Conservation (phyloP, 139 green algal species). For the Eudorina sp. region DNA sequence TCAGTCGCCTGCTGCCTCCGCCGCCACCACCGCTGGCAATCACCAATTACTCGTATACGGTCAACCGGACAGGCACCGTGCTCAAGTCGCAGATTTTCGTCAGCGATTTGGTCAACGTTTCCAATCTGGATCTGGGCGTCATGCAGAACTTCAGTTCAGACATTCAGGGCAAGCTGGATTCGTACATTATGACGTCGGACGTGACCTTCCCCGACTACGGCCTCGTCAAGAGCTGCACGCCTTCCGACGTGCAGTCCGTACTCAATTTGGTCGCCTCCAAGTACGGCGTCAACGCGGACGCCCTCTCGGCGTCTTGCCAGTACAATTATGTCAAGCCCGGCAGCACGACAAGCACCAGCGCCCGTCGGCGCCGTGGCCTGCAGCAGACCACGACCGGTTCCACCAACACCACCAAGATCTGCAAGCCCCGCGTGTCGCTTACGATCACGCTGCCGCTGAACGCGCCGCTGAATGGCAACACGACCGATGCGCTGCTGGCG, state of each 20-base stretch:
- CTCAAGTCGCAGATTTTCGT: conserved; percentile 13
- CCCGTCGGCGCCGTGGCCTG: not conserved
- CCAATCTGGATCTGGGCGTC: not conserved
- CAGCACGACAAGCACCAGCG: not conserved
- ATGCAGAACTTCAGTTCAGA: conserved; percentile 19
- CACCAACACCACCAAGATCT: not conserved
- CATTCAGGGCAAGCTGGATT: not conserved
- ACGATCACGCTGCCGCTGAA: conserved; percentile 19
- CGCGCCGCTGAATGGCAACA: not conserved
- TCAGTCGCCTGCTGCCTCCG: not conserved
- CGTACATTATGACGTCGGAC: conserved; percentile 36
- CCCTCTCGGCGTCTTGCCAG: conserved; percentile 18
- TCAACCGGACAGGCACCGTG: conserved; percentile 7
- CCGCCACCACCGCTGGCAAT: conserved; percentile 1
- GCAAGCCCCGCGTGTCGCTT: conserved; percentile 20
- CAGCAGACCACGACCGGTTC: not conserved
- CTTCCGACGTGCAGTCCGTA: conserved; percentile 13
- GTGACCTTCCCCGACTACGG: conserved; percentile 26
- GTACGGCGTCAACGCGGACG: not conserved
- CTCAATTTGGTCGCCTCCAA: conserved; percentile 16
- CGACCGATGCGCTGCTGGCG: not conserved
- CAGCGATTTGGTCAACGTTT: not conserved
- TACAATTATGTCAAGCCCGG: conserved; percentile 36
- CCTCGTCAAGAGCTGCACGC: conserved; percentile 32
- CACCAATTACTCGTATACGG: conserved; percentile 35